Conservation (phyloP, 495 filamentous ascomycete genomes). For the Aspergillus funiculosus region DNA sequence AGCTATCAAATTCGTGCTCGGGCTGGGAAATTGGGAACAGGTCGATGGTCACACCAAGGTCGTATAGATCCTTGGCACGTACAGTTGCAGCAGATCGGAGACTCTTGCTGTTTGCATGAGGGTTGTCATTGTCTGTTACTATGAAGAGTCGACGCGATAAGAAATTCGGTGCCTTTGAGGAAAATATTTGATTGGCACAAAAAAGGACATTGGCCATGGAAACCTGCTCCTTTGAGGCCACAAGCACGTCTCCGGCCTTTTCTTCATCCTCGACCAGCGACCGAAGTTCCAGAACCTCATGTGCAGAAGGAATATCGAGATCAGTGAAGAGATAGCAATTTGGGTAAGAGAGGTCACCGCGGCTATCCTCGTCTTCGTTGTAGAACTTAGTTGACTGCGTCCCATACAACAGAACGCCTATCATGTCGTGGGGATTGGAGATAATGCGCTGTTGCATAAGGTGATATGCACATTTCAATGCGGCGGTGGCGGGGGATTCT, state of each 20-base stretch:
- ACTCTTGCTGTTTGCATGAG: constrained; percentile 65
- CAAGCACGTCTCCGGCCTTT: constrained; percentile 54
- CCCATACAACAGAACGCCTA: constrained; percentile 91
- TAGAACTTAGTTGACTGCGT: constrained; percentile 82
- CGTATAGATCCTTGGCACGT: constrained; percentile 90
- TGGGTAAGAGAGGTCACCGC: constrained; percentile 64
- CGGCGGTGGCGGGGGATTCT: constrained; percentile 69
- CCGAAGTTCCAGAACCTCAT: constrained; percentile 76
- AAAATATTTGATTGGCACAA: constrained; percentile 94
- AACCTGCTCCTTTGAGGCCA: constrained; percentile 61
- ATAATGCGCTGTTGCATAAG: constrained; percentile 98
- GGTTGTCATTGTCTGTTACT: constrained; percentile 91
- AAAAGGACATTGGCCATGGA: constrained; percentile 90
- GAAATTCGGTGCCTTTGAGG: constrained; percentile 90
- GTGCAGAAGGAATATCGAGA: constrained; percentile 78
- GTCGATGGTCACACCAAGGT: constrained; percentile 88
- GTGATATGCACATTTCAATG: constrained; percentile 88
- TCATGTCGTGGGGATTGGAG: constrained; percentile 94
- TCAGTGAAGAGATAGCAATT: constrained; percentile 91
- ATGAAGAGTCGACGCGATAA: constrained; percentile 87
- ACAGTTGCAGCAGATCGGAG: constrained; percentile 71
- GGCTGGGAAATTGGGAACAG: constrained; percentile 82
- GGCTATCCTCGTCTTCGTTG: constrained; percentile 56
- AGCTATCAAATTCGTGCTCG: constrained; percentile 70
- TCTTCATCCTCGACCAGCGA: constrained; percentile 69